phyloP scores from a whole-genome alignment of 768 basidiomycete genomes.

The Rhodotorula kratochvilovae region DNA sequence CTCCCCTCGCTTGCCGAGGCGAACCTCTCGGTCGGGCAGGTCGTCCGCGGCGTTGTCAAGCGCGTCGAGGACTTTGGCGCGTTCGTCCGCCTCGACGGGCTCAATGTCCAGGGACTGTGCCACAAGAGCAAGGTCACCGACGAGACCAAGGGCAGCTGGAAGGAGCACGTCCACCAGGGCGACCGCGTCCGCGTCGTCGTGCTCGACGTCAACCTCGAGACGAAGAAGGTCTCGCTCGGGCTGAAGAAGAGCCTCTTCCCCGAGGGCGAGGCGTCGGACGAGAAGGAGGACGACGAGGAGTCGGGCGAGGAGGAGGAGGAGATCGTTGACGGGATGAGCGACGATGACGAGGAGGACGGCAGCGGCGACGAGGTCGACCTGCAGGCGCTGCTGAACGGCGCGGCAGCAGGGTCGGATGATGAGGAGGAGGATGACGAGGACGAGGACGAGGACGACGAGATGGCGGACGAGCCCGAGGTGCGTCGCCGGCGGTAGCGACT shows the following conservation, averaged over 20 bases:
- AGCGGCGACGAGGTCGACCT: constrained; percentile 37
- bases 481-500: background rate
- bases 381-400: constrained; percentile 15
- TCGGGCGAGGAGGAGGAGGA: constrained; percentile 41
- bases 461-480: background rate
- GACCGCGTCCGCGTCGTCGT: constrained; percentile 79
- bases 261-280: constrained; percentile 38
- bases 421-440: constrained; percentile 40
- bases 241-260: constrained; percentile 71
- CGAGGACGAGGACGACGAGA: constrained; percentile 11
- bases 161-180: constrained; percentile 77
- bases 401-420: constrained; percentile 45
- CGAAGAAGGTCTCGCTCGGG: constrained; percentile 71
- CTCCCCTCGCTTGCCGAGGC: constrained; percentile 43
- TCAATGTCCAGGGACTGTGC: constrained; percentile 81
- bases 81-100: constrained; percentile 84
- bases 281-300: constrained; percentile 41
- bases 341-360: constrained; percentile 41
- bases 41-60: constrained; percentile 71
- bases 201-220: constrained; percentile 66
- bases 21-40: constrained; percentile 70
- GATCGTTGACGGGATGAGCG: constrained; percentile 45
- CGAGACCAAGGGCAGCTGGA: constrained; percentile 71
- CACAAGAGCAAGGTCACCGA: constrained; percentile 93
- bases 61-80: constrained; percentile 81